Base-by-base conservation (phyloP, 1,284 basidiomycete genomes). In the Testicularia cyperi region DNA sequence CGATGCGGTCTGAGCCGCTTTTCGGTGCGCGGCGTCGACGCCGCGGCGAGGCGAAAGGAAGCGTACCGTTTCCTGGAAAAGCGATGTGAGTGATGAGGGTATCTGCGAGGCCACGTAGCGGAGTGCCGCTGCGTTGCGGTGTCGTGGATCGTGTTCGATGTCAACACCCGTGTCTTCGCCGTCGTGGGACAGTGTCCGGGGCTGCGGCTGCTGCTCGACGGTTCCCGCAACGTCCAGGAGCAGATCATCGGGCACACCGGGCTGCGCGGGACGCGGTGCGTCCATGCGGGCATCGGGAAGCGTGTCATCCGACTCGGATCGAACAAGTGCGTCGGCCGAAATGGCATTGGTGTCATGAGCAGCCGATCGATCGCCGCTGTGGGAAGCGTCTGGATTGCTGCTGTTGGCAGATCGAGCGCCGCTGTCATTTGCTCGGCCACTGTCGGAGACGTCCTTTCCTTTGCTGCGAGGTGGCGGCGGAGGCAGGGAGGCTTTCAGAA, bases 51-150 rank as follows among this genome's bases (percentile, higher is more conserved):
- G 85, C 10, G 79, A 77, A 74, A 96, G 86, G 73, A 95, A 81
- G 74, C 90, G 88, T 54, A 92, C 87, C 52, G 92, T 84, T 14
- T 92, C 86, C 82, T 90, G 88, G 79, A 95, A 91, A 76, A 97
- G 88, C 5, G 89, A 87, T 1, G 85, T 84, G 46, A 94, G 78
- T 4, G 86, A 82, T 21, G 82, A 84, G 0, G 91, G 89, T 42
- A 94, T 82, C 32, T 88, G 85, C 48, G 86, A 85, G 0, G 87
- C 85, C 24, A 96, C 78, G 68, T 91, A 88, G 74, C 87, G 88
- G 29, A 92, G 78, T 13, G 68, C 67, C 5, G 47, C 48, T 4
- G 46, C 52, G 34, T 72, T 72, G 3, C 39, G 44, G 36, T 58
- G 41, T 15, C 41, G 23, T 5, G 54, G 39, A 14, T 53, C 41